Evolutionary conservation across 1,284 basidiomycete genomes (phyloP), one percentile per base, ranked within the genome.

Genomic region (Trametes polyzona): DNA sequence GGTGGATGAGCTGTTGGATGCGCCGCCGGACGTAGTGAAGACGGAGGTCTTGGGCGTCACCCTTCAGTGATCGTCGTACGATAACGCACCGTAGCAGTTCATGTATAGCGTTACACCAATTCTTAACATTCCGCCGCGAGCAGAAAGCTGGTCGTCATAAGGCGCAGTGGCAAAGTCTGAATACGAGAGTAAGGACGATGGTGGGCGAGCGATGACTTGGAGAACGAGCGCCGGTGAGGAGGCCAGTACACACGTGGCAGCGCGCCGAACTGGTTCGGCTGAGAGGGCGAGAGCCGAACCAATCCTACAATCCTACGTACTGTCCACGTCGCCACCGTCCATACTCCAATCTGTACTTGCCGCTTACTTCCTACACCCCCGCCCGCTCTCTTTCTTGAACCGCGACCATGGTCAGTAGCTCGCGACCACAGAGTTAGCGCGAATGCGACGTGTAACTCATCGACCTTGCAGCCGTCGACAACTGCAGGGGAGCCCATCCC

Each of bases 401-500:
- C 29, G 12, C 32, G 32, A 32, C 29, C 39, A 42, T 42, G 46
- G 32, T 48, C 27, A 32, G 44, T 41, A 19, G 7, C 44, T n/a
- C n/a, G n/a, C n/a, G n/a, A n/a, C n/a, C n/a, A 6, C 17, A 2
- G 27, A 26, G 3, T 5, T 2, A 12, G 27, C 5, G 21, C 30
- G n/a, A 32, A 14, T n/a, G n/a, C n/a, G 8, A 35, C 21, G 8
- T n/a, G 11, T 4, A 44, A 8, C 42, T 52, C 23, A 47, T 7
- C 9, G n/a, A 9, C 4, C 16, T 30, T 8, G 11, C 32, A 85
- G 83, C 76, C 83, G 61, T 73, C 83, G 33, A 78, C 83, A 50
- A 81, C 77, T 42, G 78, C 81, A 23, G 82, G 83, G 16, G 88
- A 90, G 62, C 86, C 88, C 16, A 79, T 90, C 51, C 87, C 90